Conservation (phyloP, 73 alveolate genomes). For the Breviolum minutum region DNA sequence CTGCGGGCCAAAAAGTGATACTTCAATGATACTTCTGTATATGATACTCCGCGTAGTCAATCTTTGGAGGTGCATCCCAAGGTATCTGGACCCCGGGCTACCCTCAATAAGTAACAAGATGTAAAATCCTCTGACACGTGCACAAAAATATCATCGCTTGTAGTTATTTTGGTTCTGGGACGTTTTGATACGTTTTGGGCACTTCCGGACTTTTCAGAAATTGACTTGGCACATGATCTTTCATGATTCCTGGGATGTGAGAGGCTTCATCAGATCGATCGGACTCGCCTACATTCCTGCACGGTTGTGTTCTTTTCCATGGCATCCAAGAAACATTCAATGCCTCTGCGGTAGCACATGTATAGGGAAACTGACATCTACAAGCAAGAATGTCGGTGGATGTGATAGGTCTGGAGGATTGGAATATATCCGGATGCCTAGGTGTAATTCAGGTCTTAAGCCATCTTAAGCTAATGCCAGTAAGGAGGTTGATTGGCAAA, state of each 20-base stretch:
- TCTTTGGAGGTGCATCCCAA: no score
- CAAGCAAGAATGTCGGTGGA: background rate
- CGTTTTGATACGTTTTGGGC: no score
- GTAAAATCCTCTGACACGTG: no score
- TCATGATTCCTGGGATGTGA: background rate
- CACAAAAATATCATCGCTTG: no score
- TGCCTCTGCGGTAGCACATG: background rate
- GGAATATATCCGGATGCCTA: background rate
- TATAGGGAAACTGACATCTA: background rate
- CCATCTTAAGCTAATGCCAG: background rate
- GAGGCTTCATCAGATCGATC: background rate
- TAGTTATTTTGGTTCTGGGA: no score
- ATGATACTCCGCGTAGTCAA: no score
- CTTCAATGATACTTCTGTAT: no score
- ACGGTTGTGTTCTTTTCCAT: background rate
- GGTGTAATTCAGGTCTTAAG: background rate
- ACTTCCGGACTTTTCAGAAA: no score
- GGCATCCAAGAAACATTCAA: conserved; percentile 35
- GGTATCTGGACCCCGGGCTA: no score
- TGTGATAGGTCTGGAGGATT: background rate
- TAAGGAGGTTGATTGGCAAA: background rate
- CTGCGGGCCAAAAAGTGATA: no score
- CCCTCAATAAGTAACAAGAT: no score
- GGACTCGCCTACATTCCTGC: conserved; percentile 8
- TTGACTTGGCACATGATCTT: no score